Conservation (phyloP, 208 protist species). For the Zelonia costaricensis region DNA sequence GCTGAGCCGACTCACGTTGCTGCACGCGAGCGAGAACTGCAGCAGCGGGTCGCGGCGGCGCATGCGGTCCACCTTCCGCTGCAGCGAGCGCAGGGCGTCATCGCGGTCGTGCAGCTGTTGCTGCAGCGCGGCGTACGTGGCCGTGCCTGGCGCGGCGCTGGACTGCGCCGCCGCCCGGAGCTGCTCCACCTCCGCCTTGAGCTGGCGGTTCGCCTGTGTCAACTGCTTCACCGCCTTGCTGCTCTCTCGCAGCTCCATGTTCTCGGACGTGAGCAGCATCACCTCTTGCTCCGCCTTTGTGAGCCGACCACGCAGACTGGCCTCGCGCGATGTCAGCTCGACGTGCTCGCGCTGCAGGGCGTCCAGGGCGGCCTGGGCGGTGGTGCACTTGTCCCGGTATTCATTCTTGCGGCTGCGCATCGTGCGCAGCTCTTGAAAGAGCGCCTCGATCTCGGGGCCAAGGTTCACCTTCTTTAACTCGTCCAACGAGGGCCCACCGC, state of each 20-base stretch:
- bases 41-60: constrained; percentile 76
- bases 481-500: constrained; percentile 64
- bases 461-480: constrained; percentile 85
- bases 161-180: constrained; percentile 28
- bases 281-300: constrained; percentile 77
- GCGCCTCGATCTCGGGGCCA: constrained; percentile 85
- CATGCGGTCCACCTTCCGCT: constrained; percentile 83
- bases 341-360: constrained; percentile 30
- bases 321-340: constrained; percentile 39
- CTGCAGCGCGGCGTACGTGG: constrained; percentile 41
- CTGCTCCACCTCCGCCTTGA: constrained; percentile 40
- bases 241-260: constrained; percentile 78
- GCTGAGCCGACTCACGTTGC: constrained; percentile 51
- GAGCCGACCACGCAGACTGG: constrained; percentile 61
- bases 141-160: constrained; percentile 29
- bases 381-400: constrained; percentile 69
- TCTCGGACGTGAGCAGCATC: constrained; percentile 85
- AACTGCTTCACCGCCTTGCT: constrained; percentile 57
- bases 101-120: constrained; percentile 60
- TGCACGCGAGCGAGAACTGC: constrained; percentile 86
- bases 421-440: constrained; percentile 76
- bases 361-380: constrained; percentile 35
- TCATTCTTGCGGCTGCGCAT: constrained; percentile 83
- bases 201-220: constrained; percentile 39
- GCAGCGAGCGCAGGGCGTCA: constrained; percentile 68